Evolutionary conservation across 805 yeast genomes (phyloP).

Genomic region (Candida argentea): DNA sequence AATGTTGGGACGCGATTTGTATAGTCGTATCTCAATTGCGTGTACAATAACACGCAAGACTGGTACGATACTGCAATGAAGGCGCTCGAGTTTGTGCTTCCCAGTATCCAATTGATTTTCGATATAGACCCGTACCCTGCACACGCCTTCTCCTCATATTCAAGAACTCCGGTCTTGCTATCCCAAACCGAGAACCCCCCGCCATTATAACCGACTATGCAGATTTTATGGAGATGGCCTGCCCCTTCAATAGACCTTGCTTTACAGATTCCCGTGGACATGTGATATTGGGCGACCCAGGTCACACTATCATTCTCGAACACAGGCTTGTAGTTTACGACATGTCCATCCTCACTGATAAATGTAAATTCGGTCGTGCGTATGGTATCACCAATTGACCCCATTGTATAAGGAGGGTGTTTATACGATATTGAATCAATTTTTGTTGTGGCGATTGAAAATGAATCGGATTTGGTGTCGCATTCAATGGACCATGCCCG

Average conservation of each 20-base stretch:
- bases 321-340: too few relatives aligned
- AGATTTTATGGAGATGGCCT: conserved; percentile 57
- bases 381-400: too few relatives aligned
- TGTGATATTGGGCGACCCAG: conserved; percentile 44
- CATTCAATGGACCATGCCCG: too few relatives aligned
- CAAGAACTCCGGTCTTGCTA: conserved; percentile 53
- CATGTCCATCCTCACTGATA: too few relatives aligned
- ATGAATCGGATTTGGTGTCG: too few relatives aligned
- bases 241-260: conserved; percentile 61
- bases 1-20: conserved; percentile 73
- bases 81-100: conserved; percentile 26
- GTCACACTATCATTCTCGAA: too few relatives aligned
- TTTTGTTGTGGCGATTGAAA: too few relatives aligned
- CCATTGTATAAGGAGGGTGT: too few relatives aligned
- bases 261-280: conserved; percentile 46
- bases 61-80: conserved; percentile 74
- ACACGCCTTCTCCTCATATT: conserved; percentile 40
- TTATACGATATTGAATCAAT: too few relatives aligned
- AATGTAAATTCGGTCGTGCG: too few relatives aligned
- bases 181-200: conserved; percentile 70
- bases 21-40: conserved; percentile 82
- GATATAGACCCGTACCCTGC: conserved; percentile 29
- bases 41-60: conserved; percentile 52
- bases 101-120: conserved; percentile 78
- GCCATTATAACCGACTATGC: conserved; percentile 52